These are phyloP conservation scores for Martensiomyces pterosporus DNA, from an alignment of 192 early-diverging fungal genomes.

Conservation along the genomic window DNA sequence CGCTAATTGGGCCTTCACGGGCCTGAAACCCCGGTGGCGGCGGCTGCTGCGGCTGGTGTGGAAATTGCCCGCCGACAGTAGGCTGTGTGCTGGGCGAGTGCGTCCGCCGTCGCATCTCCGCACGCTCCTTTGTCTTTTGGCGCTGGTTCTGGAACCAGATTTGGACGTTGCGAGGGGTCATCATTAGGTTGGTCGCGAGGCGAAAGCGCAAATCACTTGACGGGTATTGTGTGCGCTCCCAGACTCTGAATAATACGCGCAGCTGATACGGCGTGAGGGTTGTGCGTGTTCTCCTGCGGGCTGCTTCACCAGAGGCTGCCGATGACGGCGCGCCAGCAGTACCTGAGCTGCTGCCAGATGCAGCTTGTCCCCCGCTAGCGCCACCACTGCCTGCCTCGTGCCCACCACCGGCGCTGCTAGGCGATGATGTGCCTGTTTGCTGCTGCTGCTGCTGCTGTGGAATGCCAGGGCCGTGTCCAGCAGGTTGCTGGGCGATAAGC, in stretches of 20 bases:
- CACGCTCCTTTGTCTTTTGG: slow-evolving; percentile 62
- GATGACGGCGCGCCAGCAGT: slow-evolving; percentile 13
- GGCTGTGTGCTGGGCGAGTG: slow-evolving; percentile 36
- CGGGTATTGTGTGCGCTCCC: slow-evolving; percentile 67
- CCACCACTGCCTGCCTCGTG: neutral
- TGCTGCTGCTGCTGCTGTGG: slow-evolving; percentile 8
- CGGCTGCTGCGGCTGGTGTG: slow-evolving; percentile 6
- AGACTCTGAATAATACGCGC: slow-evolving; percentile 55
- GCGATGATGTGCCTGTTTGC: neutral
- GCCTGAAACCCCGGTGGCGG: slow-evolving; percentile 4
- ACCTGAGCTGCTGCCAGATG: slow-evolving; percentile 2
- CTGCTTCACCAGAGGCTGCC: slow-evolving; percentile 11
- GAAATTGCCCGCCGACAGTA: slow-evolving; percentile 9
- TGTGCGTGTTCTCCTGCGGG: slow-evolving; percentile 51
- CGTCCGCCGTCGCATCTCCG: slow-evolving; percentile 47
- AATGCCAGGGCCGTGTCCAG: slow-evolving; percentile 12
- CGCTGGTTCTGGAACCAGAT: slow-evolving; percentile 94
- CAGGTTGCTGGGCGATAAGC: slow-evolving; percentile 20
- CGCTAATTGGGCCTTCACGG: slow-evolving; percentile 11
- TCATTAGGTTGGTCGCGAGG: slow-evolving; percentile 66
- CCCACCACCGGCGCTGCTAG: neutral
- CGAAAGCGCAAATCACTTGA: slow-evolving; percentile 67
- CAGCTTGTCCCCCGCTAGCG: neutral
- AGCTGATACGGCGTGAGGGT: slow-evolving; percentile 60
- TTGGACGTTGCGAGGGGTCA: slow-evolving; percentile 82